A percentile compares a stretch with the other conserved stretches of the same genome.
Conservation (phyloP, 2,329 filamentous ascomycete species). For the Aspergillus pseudoviridinutans region DNA sequence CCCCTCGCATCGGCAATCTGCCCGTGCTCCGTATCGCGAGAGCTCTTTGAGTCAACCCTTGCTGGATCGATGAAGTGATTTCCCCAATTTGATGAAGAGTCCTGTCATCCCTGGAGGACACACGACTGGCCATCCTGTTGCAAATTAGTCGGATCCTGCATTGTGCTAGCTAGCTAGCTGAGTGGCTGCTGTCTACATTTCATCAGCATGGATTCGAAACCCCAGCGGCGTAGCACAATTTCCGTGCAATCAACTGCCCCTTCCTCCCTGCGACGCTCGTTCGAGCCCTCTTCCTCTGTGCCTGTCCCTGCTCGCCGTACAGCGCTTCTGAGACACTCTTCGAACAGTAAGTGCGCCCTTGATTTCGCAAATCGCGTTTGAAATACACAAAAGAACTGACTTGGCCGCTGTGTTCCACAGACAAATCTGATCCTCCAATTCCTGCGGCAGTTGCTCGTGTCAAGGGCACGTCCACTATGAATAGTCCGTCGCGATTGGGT, state of each 20-base stretch:
- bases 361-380: background rate
- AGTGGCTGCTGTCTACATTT: conserved; percentile 5
- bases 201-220: conserved; percentile 24
- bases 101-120: conserved; percentile 11
- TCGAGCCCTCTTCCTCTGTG: conserved; percentile 20
- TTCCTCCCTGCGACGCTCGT: conserved; percentile 18
- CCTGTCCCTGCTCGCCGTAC: conserved; percentile 13
- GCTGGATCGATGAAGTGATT: conserved; percentile 10
- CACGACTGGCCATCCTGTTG: conserved; percentile 13
- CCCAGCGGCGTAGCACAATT: conserved; percentile 22
- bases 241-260: conserved; percentile 20
- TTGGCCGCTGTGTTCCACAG: conserved; percentile 10
- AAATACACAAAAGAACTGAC: conserved; percentile 13
- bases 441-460: conserved; percentile 29
- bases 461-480: conserved; percentile 29
- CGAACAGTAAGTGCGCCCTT: conserved; percentile 8
- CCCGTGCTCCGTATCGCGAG: conserved; percentile 1
- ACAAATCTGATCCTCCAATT: conserved; percentile 20
- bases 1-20: conserved; percentile 8
- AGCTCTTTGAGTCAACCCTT: conserved; percentile 6
- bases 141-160: conserved; percentile 18
- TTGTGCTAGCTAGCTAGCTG: conserved; percentile 21
- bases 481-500: conserved; percentile 24
- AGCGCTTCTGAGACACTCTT: conserved; percentile 16
- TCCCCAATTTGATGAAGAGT: conserved; percentile 5